Conservation (phyloP, 495 filamentous ascomycete genomes). For the Stereocaulon alpinum region DNA sequence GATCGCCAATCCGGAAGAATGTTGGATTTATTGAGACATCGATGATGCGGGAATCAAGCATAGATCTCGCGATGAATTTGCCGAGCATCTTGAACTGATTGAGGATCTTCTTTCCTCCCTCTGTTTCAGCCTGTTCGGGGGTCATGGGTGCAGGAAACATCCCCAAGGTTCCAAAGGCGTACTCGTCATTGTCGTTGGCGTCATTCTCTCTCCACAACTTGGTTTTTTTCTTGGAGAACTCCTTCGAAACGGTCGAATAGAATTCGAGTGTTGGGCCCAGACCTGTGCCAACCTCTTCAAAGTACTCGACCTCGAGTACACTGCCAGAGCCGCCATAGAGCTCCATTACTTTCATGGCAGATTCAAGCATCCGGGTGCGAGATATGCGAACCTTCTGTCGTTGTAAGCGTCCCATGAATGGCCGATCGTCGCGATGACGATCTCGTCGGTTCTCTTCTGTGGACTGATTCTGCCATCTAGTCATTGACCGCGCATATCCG, state of each 20-base stretch:
- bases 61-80: constrained; percentile 94
- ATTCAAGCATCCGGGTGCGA: constrained; percentile 83
- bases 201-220: constrained; percentile 95
- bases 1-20: constrained; percentile 90
- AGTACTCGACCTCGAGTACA: constrained; percentile 95
- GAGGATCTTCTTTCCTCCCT: constrained; percentile 72
- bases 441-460: constrained; percentile 70
- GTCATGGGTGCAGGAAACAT: constrained; percentile 92
- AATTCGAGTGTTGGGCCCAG: constrained; percentile 96
- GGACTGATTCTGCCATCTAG: constrained; percentile 88
- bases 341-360: constrained; percentile 99
- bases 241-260: constrained; percentile 94
- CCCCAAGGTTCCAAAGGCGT: constrained; percentile 74
- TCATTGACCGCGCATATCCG: constrained; percentile 96
- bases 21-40: constrained; percentile 96
- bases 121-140: constrained; percentile 58
- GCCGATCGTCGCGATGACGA: constrained; percentile 74
- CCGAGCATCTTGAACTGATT: constrained; percentile 88
- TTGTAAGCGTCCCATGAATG: constrained; percentile 87
- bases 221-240: constrained; percentile 93
- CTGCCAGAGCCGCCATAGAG: constrained; percentile 93
- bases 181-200: constrained; percentile 62
- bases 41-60: constrained; percentile 97
- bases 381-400: constrained; percentile 97
- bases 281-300: constrained; percentile 96